These are phyloP conservation scores for Cutaneotrichosporon sp. DNA, from an alignment of 1,284 basidiomycete species.

Conservation along the genomic window DNA sequence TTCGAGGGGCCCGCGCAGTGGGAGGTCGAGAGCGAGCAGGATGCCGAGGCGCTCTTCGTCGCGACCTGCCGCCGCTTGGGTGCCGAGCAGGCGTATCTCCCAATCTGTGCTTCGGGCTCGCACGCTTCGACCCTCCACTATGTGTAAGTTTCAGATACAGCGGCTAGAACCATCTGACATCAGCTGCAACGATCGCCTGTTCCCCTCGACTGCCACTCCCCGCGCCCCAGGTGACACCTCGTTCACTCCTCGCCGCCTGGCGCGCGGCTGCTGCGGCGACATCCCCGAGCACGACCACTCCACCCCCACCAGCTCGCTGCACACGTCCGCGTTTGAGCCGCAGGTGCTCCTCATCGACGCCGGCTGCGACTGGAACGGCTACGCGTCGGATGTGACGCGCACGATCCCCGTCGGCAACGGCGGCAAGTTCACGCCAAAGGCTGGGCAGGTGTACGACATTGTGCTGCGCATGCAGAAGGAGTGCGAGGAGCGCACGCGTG, in stretches of 20 bases:
- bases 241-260: slow-evolving; percentile 35
- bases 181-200: slow-evolving; percentile 53
- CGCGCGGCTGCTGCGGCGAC: slow-evolving; percentile 49
- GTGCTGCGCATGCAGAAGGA: slow-evolving; percentile 81
- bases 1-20: slow-evolving; percentile 71
- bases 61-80: slow-evolving; percentile 81
- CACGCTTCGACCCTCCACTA: slow-evolving; percentile 87
- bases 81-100: slow-evolving; percentile 81
- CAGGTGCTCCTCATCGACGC: slow-evolving; percentile 89
- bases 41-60: slow-evolving; percentile 87
- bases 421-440: slow-evolving; percentile 78
- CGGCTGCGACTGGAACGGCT: slow-evolving; percentile 78
- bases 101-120: slow-evolving; percentile 80
- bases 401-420: slow-evolving; percentile 70
- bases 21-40: slow-evolving; percentile 84
- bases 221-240: slow-evolving; percentile 41
- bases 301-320: slow-evolving; percentile 23
- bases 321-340: slow-evolving; percentile 55
- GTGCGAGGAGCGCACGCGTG: slow-evolving; percentile 64
- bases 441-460: slow-evolving; percentile 75
- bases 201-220: slow-evolving; percentile 42
- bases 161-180: slow-evolving; percentile 6
- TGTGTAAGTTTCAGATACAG: slow-evolving; percentile 66
- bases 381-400: slow-evolving; percentile 52
- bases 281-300: slow-evolving; percentile 37